A percentile compares a stretch with the other conserved stretches of the same genome.
Conservation (phyloP, 176 grass and related monocot species). For the Oryza glumipatula region DNA sequence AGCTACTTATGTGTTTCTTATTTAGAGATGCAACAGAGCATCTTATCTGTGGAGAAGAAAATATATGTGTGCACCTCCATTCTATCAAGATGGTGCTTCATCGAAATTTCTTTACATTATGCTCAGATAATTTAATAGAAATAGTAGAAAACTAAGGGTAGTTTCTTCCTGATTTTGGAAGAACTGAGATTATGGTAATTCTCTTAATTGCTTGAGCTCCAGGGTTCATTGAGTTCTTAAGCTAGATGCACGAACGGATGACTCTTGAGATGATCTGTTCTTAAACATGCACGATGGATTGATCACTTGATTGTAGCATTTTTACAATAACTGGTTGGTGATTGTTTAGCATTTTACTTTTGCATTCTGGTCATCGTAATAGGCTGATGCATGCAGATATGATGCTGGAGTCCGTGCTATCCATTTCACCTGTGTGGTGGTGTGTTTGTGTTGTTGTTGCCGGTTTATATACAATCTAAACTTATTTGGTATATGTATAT, state of each 20-base stretch:
- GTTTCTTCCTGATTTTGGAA: not conserved
- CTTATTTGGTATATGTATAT: too few relatives aligned
- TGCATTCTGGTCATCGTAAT: too few relatives aligned
- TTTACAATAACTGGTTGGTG: not conserved
- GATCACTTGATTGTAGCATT: not conserved
- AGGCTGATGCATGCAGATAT: not conserved
- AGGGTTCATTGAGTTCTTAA: not conserved
- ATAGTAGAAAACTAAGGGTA: not conserved
- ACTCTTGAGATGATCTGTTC: not conserved
- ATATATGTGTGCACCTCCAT: not conserved
- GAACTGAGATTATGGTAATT: too few relatives aligned
- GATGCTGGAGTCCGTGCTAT: not conserved
- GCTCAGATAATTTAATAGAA: not conserved
- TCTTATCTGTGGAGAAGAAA: slow-evolving; percentile 5
- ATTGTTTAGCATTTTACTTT: too few relatives aligned
- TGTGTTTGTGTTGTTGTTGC: not conserved
- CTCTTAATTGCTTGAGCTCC: too few relatives aligned
- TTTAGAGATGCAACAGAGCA: slow-evolving; percentile 2
- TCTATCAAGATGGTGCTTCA: not conserved
- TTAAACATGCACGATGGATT: not conserved
- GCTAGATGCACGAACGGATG: too few relatives aligned
- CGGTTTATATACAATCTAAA: not conserved
- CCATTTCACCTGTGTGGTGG: not conserved
- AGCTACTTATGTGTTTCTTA: slow-evolving; percentile 8
- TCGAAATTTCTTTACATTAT: not conserved